Base-by-base conservation (phyloP, 1,139 yeast genomes). In the Magnusiomyces paraingens region DNA sequence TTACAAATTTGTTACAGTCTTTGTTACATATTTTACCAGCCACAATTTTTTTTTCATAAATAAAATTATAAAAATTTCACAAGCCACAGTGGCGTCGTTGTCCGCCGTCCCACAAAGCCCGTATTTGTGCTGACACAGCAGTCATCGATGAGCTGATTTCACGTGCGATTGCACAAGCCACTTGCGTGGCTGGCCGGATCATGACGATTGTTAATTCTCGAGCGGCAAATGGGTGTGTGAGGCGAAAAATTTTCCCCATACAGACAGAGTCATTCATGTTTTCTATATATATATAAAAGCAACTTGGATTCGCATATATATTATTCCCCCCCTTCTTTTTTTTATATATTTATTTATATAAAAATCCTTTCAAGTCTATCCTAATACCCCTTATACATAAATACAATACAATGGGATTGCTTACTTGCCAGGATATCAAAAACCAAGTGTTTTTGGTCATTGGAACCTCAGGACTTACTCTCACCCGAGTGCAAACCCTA, bases 371-470 rank as follows among this genome's bases (percentile, higher is more conserved):
- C 26, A 43, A 43, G n/a, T 43, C 21, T 41, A 21, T 21, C 18
- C 12, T 14, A 17, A 17, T 17, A n/a, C 21, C 21, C n/a, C n/a
- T n/a, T 47, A 29, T 47, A 11, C n/a, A 46, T 11, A 44, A 2
- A 20, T 14, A 20, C 5, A 20, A 5, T 42, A 10, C 32, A 56
- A 17, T 51, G 58, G 70, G 70, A 44, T 65, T 84, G 44, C 67
- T 84, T 47, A 73, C 83, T 2, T 78, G 86, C 1, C 69, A 77
- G 52, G 70, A 77, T 55, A 74, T 85, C 52, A 58, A 65, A 8
- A 81, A 73, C 21, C 87, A 85, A 62, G 70, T 70, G 0, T 87
- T 83, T 61, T 69, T 88, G 44, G 75, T 89, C 1, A 69, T 86
- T 8, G 95, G 95, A 49, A 66, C 76, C 1, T 56, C 58, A 6